Base-by-base conservation (phyloP, 164 flowering plant species). In the Sextonia rubra region DNA sequence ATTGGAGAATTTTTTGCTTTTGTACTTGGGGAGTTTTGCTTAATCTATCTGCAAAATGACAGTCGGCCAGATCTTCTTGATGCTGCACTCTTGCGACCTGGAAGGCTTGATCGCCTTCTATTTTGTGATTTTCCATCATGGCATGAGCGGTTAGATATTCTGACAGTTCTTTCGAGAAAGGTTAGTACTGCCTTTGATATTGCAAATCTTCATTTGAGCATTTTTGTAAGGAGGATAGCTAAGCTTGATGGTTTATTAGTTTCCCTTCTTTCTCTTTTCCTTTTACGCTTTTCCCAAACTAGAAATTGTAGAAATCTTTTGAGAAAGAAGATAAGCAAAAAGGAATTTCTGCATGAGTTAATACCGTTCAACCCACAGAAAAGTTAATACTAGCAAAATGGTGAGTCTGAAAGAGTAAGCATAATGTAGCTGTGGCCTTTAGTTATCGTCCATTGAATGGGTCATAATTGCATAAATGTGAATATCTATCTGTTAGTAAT, bases 1-100 rank as follows among this genome's bases (percentile, higher is more conserved):
- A 2, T 20, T 29, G 67, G 14, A 6, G 12, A 17, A 3, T 64
- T 22, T 20, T n/a, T 56, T 56, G 14, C n/a, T 56, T n/a, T 15
- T 56, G 60, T 56, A 6, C n/a, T 12, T 12, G 22, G 27, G 11
- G 64, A 20, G 1, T 61, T 22, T 61, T 23, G 25, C 9, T 32
- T 22, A 14, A 22, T 61, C 7, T 17, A 25, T 64, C 37, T 64
- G 27, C 47, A 25, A 24, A 55, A 55, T 56, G 75, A 80, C 88
- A 94, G 99, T 83, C 83, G 99, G 77, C 99, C 99, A 12, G 99
- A 95, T 86, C 83, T 95, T 72, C 98, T 95, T 79, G 99, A 95
- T 80, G 93, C 99, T 83, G 99, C 99, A 66, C 86, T 95, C 49
- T 47, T 95, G 69, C 91, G 99, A 78, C 99, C 99, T 66, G 99